Conservation (phyloP, 129 eudicot genomes). For the Escallonia herrerae region DNA sequence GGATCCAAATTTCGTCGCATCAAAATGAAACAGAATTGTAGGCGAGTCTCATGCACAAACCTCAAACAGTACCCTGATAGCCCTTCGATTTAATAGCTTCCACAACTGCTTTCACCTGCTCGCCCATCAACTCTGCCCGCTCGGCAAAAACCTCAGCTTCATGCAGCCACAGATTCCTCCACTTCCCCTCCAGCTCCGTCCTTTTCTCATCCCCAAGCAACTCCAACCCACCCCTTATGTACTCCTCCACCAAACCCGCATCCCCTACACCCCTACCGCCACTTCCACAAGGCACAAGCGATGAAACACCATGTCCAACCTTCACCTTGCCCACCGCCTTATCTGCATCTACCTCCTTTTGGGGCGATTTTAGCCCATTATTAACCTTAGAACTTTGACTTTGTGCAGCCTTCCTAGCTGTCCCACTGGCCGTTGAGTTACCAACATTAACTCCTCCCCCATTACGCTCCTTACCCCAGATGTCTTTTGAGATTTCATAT, state of each 20-base stretch:
- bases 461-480: slow-evolving; percentile 38
- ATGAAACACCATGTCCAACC: neutral
- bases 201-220: neutral
- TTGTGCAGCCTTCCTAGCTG: neutral
- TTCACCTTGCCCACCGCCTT: neutral
- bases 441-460: neutral
- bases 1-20: too few species aligned
- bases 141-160: neutral
- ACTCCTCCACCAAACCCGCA: neutral
- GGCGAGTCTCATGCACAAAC: too few species aligned
- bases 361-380: neutral
- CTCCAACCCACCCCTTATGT: neutral
- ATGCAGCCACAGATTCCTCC: neutral
- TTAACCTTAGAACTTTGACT: neutral
- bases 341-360: neutral
- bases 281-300: neutral
- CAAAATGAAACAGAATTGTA: too few species aligned
- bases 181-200: neutral
- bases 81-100: neutral
- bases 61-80: neutral
- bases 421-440: neutral
- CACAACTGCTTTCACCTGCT: neutral
- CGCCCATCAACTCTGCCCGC: neutral
- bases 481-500: slow-evolving; percentile 40
- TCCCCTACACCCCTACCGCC: neutral